phyloP scores from a whole-genome alignment of 345 rosid genomes.

The Raphanus sativus region DNA sequence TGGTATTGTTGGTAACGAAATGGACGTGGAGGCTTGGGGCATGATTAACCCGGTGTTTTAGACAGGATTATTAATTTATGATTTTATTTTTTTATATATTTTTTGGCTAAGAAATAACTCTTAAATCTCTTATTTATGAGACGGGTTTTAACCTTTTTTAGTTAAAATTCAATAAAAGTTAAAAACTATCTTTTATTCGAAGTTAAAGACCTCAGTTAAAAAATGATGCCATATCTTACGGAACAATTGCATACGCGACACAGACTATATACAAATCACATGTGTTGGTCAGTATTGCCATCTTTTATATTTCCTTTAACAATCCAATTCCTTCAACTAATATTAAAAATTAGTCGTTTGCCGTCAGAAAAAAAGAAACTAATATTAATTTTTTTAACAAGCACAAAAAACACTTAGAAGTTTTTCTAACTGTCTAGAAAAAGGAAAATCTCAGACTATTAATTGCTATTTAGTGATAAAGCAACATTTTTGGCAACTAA shows the following conservation, averaged over 20 bases:
- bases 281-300: constrained; percentile 39
- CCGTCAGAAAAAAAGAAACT: no score
- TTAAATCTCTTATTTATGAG: no score
- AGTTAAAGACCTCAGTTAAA: no score
- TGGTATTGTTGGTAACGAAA: constrained; percentile 33
- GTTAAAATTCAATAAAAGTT: no score
- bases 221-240: constrained; percentile 30
- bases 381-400: neutral
- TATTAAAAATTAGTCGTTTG: no score
- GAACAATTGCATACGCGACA: constrained; percentile 40
- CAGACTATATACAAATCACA: constrained; percentile 34
- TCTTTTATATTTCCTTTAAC: constrained; percentile 9
- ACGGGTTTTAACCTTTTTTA: no score
- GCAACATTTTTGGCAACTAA: neutral
- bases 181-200: no score
- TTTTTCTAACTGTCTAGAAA: neutral
- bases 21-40: constrained; percentile 25
- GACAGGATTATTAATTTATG: no score
- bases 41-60: no score
- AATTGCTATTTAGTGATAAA: neutral
- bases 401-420: neutral
- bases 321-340: constrained; percentile 24
- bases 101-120: no score
- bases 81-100: no score
- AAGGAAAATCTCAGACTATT: neutral